Base-by-base conservation (phyloP, 2,329 filamentous ascomycete species). In the Thielaviopsis populi region DNA sequence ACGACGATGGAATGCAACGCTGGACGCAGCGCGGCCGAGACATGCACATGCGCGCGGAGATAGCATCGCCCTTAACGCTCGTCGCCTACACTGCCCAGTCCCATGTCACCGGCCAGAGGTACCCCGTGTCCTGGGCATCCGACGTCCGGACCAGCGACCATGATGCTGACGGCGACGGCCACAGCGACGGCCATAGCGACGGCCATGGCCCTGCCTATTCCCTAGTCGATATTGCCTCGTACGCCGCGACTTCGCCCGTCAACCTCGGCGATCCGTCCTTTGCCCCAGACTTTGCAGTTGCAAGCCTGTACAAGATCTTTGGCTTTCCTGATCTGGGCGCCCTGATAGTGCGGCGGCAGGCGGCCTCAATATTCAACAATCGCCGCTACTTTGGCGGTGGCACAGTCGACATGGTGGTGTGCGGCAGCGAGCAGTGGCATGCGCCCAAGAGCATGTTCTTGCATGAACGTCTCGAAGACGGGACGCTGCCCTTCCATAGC, bases 71-170 rank as follows among this genome's bases (percentile, higher is more conserved):
- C 19, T 27, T 46, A n/a, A 50, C 56, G 13, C 70, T 82, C 2
- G 84, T 88, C 67, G 83, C 83, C 22, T 88, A 84, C 70, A 84
- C 85, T 2, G 85, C 81, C 0, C 85, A 88, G 70, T 87, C 84
- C 33, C 88, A 88, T 69, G 83, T 88, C 77, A 85, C 82, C 53
- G 85, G 85, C 7, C 77, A 82, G 22, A 77, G 84, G 65, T 73
- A 87, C 50, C 83, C 85, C 3, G 72, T 83, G 33, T 71, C 74
- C 0, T 88, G 85, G 85, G 72, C 75, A 11, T 72, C 73, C 17
- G 70, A 69, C 63, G 69, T 74, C 33, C 72, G 77, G 30, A 63
- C 68, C 53, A 66, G 17, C 67, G 68, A 19, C 63, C 67, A 64
- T 2, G 68, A 17, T 65, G 68, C 48, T 64, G 68, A 66, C 15